A percentile compares a stretch with the other conserved stretches of the same genome.
These are phyloP conservation scores for Orbilia quercus DNA, from an alignment of 2,329 filamentous ascomycete species.

Conservation along the genomic window DNA sequence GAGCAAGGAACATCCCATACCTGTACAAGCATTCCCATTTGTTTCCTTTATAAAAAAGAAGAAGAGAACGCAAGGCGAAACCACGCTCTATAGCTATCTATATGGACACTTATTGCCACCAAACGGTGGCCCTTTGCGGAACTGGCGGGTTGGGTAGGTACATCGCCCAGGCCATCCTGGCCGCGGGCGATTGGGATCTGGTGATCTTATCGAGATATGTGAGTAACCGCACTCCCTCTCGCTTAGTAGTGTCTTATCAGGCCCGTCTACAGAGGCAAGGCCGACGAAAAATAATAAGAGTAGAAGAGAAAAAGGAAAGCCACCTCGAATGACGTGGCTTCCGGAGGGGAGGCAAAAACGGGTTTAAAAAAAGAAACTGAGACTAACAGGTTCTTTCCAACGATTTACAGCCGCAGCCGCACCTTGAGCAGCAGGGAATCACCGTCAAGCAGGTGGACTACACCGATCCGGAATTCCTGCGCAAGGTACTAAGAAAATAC, in stretches of 20 bases:
- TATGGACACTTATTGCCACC: constrained; percentile 34
- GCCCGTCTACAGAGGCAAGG: constrained; percentile 9
- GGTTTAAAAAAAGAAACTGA: no score
- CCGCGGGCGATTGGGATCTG: constrained; percentile 56
- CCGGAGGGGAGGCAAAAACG: no score
- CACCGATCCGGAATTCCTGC: constrained; percentile 26
- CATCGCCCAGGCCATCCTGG: constrained; percentile 56
- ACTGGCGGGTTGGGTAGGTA: constrained; percentile 58
- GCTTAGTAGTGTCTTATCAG: constrained; percentile 47
- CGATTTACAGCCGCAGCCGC: constrained; percentile 52
- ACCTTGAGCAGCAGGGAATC: constrained; percentile 52
- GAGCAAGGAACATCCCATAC: constrained; percentile 14
- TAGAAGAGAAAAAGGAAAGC: background rate
- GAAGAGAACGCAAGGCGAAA: constrained; percentile 1
- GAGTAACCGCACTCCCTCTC: constrained; percentile 43
- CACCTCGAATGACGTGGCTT: constrained; percentile 49
- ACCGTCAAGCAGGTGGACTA: constrained; percentile 58
- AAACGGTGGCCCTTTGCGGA: constrained; percentile 58
- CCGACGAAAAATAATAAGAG: background rate
- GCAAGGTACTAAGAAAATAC: constrained; percentile 35
- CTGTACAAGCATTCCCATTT: constrained; percentile 30
- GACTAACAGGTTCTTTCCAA: constrained; percentile 43
- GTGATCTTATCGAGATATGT: constrained; percentile 59
- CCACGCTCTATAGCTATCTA: constrained; percentile 17
- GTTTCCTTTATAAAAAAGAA: constrained; percentile 21